A percentile compares a stretch with the other conserved stretches of the same genome.
Evolutionary conservation across 805 yeast species (phyloP).

Genomic region (Ascoidea rubescens): DNA sequence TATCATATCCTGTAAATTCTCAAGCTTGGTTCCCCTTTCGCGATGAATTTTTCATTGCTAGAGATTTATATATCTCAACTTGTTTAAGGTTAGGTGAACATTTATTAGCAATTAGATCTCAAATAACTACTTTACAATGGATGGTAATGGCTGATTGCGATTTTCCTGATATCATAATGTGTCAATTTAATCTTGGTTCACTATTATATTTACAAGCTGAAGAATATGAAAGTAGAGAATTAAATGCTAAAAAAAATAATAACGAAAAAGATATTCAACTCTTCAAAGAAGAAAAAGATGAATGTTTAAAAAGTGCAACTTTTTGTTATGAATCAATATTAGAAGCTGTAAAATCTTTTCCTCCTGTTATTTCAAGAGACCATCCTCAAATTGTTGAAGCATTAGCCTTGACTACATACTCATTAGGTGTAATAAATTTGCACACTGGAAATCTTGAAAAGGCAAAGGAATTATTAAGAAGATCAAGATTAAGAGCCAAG

Average conservation of each 20-base stretch:
- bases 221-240: constrained; percentile 37
- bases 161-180: constrained; percentile 46
- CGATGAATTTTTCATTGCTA: constrained; percentile 64
- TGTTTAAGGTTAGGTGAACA: constrained; percentile 48
- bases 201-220: constrained; percentile 56
- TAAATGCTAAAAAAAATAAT: constrained; percentile 16
- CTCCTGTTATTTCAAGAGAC: constrained; percentile 21
- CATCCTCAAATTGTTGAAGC: constrained; percentile 38
- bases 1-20: constrained; percentile 17
- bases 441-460: constrained; percentile 26
- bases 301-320: constrained; percentile 20
- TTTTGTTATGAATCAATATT: constrained; percentile 30
- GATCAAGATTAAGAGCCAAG: not conserved
- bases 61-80: constrained; percentile 63
- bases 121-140: constrained; percentile 50
- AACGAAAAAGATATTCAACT: constrained; percentile 14
- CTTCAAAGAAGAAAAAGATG: constrained; percentile 13
- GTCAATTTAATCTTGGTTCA: constrained; percentile 60
- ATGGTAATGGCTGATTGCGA: constrained; percentile 63
- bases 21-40: constrained; percentile 61
- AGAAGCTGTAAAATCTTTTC: constrained; percentile 26
- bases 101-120: constrained; percentile 43
- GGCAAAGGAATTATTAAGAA: not conserved
- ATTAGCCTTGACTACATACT: constrained; percentile 71
- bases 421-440: constrained; percentile 68